Conservation (phyloP, 1,284 basidiomycete species). For the Chalciporus piperatoides region DNA sequence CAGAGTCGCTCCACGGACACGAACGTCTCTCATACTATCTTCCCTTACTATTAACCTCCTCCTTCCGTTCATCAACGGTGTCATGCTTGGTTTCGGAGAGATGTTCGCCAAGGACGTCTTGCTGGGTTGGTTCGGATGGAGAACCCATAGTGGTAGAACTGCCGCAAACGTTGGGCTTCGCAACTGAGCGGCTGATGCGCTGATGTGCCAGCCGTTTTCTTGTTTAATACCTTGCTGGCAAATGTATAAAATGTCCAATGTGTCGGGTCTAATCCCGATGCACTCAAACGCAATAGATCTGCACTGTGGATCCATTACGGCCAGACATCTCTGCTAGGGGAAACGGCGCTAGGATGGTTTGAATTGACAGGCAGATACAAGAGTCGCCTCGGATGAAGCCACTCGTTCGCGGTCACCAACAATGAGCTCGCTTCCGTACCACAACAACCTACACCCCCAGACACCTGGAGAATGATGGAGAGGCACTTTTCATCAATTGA, state of each 20-base stretch:
- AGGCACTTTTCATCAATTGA: too few species aligned
- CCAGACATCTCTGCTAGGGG: too few species aligned
- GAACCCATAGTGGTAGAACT: conserved; percentile 23
- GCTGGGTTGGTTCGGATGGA: conserved; percentile 59
- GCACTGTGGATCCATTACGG: too few species aligned
- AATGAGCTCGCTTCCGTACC: too few species aligned
- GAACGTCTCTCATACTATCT: conserved; percentile 71
- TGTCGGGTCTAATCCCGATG: neutral
- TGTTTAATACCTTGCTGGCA: neutral
- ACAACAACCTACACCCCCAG: too few species aligned
- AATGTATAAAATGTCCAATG: neutral
- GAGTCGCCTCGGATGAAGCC: too few species aligned
- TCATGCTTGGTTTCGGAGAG: conserved; percentile 98
- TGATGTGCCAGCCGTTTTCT: neutral
- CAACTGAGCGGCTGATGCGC: conserved; percentile 12
- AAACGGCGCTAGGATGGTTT: too few species aligned
- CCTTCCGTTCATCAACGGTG: conserved; percentile 94
- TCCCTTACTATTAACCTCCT: conserved; percentile 89
- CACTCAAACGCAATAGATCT: neutral
- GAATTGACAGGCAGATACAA: too few species aligned
- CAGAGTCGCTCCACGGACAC: conserved; percentile 59
- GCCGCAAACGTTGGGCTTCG: conserved; percentile 38
- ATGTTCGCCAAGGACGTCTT: conserved; percentile 91
- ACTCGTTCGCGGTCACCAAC: too few species aligned
- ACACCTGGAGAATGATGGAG: too few species aligned